Evolutionary conservation across 345 rosid genomes (phyloP).

Genomic region (Nephelium lappaceum): DNA sequence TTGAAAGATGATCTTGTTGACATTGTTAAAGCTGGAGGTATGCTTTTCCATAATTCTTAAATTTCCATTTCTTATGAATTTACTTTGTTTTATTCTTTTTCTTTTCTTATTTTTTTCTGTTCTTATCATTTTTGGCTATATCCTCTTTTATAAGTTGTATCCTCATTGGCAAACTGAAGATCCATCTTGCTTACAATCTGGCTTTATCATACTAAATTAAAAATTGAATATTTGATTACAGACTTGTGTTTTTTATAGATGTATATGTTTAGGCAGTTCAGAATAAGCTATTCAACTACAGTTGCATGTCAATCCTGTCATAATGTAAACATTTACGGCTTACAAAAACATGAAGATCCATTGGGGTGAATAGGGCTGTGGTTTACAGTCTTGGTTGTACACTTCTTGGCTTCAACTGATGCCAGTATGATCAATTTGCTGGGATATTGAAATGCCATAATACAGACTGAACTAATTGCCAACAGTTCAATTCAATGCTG

Average conservation of each 20-base stretch:
- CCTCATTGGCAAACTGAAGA: not conserved
- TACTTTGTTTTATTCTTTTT: not conserved
- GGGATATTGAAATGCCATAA: not conserved
- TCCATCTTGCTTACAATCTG: not conserved
- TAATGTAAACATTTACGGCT: not conserved
- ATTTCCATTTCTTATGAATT: not conserved
- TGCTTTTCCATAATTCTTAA: constrained; percentile 16
- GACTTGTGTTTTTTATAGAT: not conserved
- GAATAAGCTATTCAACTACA: not conserved
- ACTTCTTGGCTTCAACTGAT: not conserved
- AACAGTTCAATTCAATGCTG: too few species aligned
- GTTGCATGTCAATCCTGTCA: not conserved
- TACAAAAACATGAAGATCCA: not conserved
- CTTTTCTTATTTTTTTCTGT: not conserved
- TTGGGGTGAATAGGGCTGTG: not conserved
- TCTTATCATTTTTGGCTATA: not conserved
- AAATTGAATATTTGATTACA: not conserved
- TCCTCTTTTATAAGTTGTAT: not conserved
- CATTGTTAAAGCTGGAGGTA: constrained; percentile 97
- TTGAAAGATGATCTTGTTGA: constrained; percentile 95
- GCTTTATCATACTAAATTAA: not conserved
- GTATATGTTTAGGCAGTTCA: constrained; percentile 7
- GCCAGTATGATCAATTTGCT: not conserved
- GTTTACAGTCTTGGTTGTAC: not conserved
- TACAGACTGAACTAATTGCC: not conserved